Evolutionary conservation across 2,329 filamentous ascomycete species (phyloP).

Genomic region (Dryadomyces sulphureus): DNA sequence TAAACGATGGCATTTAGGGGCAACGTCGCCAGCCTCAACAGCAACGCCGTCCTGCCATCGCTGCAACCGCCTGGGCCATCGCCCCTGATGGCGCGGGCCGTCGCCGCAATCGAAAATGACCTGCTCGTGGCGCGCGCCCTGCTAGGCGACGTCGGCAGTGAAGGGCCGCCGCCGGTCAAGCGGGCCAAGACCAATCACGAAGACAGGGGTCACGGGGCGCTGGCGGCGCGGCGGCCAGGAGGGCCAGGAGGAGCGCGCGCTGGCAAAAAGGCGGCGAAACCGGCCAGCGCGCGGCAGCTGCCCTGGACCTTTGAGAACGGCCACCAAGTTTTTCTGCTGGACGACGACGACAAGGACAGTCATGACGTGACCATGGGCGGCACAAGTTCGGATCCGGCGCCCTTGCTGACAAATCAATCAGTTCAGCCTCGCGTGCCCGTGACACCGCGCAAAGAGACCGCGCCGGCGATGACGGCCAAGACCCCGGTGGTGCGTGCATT

Average conservation of each 20-base stretch:
- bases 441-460: background rate
- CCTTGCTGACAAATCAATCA: too few species aligned
- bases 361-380: background rate
- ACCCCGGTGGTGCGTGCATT: background rate
- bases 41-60: background rate
- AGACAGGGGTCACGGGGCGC: background rate
- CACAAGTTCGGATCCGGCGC: too few species aligned
- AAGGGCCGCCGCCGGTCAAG: background rate
- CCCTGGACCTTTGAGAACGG: background rate
- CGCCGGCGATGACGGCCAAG: background rate
- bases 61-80: too few species aligned
- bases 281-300: background rate
- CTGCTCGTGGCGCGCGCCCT: background rate
- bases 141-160: too few species aligned
- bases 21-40: background rate
- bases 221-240: background rate
- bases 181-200: background rate
- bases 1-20: too few species aligned
- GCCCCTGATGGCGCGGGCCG: background rate
- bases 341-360: slow-evolving; percentile 5
- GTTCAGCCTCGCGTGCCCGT: too few species aligned
- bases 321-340: slow-evolving; percentile 3
- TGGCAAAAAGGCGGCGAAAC: background rate
- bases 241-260: background rate
- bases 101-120: background rate